Conservation (phyloP, 2,329 filamentous ascomycete genomes). For the Aspergillus fumigatiaffinis region DNA sequence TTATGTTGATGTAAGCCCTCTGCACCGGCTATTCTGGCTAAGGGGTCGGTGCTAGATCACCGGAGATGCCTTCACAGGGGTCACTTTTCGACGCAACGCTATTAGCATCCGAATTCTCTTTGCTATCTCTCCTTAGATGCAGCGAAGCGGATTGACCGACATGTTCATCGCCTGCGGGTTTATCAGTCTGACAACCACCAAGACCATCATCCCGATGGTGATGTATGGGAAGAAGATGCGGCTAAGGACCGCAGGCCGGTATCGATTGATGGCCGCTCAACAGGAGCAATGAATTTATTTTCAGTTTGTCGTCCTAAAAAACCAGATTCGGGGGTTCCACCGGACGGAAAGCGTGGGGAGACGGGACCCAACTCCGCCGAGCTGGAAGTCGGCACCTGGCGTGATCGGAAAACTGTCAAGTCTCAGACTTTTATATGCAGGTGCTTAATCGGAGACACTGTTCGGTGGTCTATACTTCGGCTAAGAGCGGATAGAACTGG, state of each 20-base stretch:
- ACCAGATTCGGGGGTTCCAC: no score
- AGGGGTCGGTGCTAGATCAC: conserved; percentile 6
- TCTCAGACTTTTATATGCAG: neutral
- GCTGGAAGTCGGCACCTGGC: neutral
- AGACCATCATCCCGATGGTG: conserved; percentile 18
- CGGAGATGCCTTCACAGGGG: conserved; percentile 22
- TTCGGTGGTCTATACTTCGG: neutral
- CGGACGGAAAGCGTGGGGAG: neutral
- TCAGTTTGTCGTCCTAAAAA: no score
- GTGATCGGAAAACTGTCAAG: neutral
- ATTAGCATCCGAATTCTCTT: conserved; percentile 25
- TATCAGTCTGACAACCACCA: conserved; percentile 14
- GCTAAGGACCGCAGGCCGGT: neutral
- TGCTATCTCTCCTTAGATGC: conserved; percentile 23
- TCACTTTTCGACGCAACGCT: conserved; percentile 27
- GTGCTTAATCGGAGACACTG: no score
- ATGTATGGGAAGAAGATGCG: conserved; percentile 16
- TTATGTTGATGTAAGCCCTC: conserved; percentile 31
- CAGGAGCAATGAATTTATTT: neutral
- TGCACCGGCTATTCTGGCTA: neutral
- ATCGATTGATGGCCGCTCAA: neutral
- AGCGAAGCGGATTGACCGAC: conserved; percentile 15
- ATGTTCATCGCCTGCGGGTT: conserved; percentile 22
- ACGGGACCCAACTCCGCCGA: neutral
- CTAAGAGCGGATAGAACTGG: neutral